Evolutionary conservation across 208 protist genomes (phyloP).

Genomic region (Leishmania tropica): DNA sequence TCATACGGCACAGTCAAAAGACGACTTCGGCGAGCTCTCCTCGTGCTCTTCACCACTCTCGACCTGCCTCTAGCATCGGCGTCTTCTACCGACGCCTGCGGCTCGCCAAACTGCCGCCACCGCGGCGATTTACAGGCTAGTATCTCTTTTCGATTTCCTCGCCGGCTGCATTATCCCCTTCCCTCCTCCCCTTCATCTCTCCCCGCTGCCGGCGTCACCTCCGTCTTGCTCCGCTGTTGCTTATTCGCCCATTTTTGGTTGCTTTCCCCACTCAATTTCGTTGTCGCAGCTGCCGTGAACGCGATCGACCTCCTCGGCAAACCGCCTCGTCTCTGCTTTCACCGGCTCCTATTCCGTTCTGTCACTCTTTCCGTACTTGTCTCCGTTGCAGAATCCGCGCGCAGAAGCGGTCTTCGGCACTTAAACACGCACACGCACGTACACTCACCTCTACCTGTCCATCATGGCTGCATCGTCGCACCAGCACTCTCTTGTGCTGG

Average conservation of each 20-base stretch:
- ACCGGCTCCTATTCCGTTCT: background rate
- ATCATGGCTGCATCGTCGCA: background rate
- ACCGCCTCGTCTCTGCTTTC: background rate
- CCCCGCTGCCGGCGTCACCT: background rate
- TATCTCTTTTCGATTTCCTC: background rate
- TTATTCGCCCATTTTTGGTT: background rate
- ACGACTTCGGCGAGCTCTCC: background rate
- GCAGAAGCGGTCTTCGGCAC: background rate
- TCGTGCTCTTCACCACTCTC: background rate
- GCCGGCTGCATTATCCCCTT: background rate
- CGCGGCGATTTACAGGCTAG: background rate
- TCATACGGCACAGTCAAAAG: background rate
- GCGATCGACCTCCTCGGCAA: background rate
- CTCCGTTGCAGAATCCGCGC: background rate
- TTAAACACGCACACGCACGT: no score
- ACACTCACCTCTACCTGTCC: background rate
- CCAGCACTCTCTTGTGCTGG: constrained; percentile 15
- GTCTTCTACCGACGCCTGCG: background rate
- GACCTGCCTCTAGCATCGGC: background rate
- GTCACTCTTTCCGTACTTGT: background rate
- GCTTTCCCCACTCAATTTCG: background rate
- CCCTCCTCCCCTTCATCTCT: background rate
- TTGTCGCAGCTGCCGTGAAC: background rate
- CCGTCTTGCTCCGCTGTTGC: background rate
- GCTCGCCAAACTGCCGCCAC: background rate